These are phyloP conservation scores for Salvia sclarea DNA, from an alignment of 305 asterid genomes.

Conservation along the genomic window DNA sequence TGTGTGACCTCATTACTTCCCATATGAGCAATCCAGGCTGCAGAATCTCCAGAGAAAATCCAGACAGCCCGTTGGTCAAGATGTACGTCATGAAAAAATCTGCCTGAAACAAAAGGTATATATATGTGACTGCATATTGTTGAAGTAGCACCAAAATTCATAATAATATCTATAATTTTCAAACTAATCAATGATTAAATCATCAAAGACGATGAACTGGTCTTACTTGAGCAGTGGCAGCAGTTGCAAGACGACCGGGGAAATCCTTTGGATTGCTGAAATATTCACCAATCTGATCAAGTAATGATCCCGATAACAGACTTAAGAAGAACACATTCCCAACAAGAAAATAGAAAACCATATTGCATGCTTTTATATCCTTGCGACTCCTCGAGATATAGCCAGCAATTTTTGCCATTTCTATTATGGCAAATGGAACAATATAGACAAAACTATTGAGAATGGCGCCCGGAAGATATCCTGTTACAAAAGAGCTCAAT, in stretches of 20 bases:
- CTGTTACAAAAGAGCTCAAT: conserved; percentile 75
- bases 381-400: conserved; percentile 72
- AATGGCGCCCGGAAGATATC: conserved; percentile 85
- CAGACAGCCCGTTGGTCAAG: conserved; percentile 80
- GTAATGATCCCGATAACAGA: conserved; percentile 86
- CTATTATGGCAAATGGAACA: conserved; percentile 77
- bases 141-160: not conserved
- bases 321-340: conserved; percentile 89
- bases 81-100: conserved; percentile 90
- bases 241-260: conserved; percentile 84
- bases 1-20: conserved; percentile 69
- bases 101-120: conserved; percentile 48
- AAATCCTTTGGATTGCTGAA: conserved; percentile 74
- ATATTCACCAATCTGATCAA: conserved; percentile 82
- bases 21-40: conserved; percentile 88
- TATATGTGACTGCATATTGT: not conserved
- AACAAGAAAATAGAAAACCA: conserved; percentile 89
- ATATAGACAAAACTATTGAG: conserved; percentile 70
- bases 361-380: conserved; percentile 82
- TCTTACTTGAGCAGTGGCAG: conserved; percentile 85
- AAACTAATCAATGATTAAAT: not conserved
- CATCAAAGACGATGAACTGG: not conserved
- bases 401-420: conserved; percentile 71
- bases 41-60: conserved; percentile 90
- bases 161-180: not conserved